These are phyloP conservation scores for Rhazya stricta DNA, from an alignment of 257 asterid species.

Conservation along the genomic window DNA sequence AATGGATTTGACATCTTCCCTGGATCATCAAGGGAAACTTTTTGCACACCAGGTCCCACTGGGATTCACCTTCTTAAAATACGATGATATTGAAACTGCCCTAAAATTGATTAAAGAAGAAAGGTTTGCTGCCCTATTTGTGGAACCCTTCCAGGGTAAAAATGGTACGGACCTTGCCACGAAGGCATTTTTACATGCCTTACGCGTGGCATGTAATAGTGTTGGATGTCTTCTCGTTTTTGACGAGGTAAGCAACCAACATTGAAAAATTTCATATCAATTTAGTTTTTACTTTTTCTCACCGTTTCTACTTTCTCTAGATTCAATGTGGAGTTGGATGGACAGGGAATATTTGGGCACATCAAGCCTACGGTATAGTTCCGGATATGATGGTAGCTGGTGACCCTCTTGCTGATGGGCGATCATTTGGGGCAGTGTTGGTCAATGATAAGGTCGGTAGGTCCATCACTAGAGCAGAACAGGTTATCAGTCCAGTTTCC, in stretches of 20 bases:
- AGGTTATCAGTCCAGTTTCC: slow-evolving; percentile 86
- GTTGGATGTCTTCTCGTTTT: slow-evolving; percentile 70
- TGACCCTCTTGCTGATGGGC: slow-evolving; percentile 93
- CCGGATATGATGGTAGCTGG: slow-evolving; percentile 93
- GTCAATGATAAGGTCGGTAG: slow-evolving; percentile 62
- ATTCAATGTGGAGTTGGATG: slow-evolving; percentile 95
- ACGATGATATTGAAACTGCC: slow-evolving; percentile 64
- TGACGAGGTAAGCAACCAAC: slow-evolving; percentile 62
- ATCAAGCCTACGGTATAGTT: slow-evolving; percentile 56
- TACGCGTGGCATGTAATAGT: slow-evolving; percentile 72
- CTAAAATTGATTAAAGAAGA: slow-evolving; percentile 52
- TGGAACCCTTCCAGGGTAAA: slow-evolving; percentile 92
- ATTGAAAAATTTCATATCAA: background rate
- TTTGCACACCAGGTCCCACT: slow-evolving; percentile 94
- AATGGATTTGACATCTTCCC: slow-evolving; percentile 86
- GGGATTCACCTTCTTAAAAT: slow-evolving; percentile 71
- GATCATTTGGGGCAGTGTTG: slow-evolving; percentile 79
- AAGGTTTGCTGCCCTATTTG: slow-evolving; percentile 86
- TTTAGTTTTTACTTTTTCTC: no score
- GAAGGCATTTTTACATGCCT: slow-evolving; percentile 55
- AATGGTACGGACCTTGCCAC: slow-evolving; percentile 80
- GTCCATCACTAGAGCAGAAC: slow-evolving; percentile 72
- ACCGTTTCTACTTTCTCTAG: no score
- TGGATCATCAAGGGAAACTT: slow-evolving; percentile 63
- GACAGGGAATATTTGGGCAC: slow-evolving; percentile 86